Base-by-base conservation (phyloP, 345 rosid species). In the Punica granatum region DNA sequence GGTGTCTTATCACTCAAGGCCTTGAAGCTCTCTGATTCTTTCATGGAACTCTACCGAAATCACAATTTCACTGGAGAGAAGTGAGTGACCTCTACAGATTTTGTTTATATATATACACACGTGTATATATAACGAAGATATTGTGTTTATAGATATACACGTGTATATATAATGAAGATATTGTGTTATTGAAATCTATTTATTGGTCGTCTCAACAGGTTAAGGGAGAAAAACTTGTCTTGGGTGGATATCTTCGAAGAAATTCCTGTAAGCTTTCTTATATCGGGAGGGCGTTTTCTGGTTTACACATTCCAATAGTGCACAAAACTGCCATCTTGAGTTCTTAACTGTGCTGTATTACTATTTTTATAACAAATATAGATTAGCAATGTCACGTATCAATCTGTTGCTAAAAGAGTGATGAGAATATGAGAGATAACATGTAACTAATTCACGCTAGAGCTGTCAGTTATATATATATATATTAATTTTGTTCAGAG, bases 241-340 rank as follows among this genome's bases (percentile, higher is more conserved):
- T 95, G 99, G 99, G 92, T 88, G 84, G 98, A 92, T 80, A 92
- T 95, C 66, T 95, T 95, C 72, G 99, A 95, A 75, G 99, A 95
- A 76, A 95, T 95, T 64, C 99, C 99, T 18, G 99, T 95, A 88
- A 87, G 97, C 70, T 46, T 72, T 48, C 49, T 35, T 36, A 37
- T n/a, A 1, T 63, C 34, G 36, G 8, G 44, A 11, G 9, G 12
- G 18, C 21, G 14, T 12, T 8, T 26, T 26, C 19, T 26, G 6
- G 18, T 26, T 56, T 56, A 51, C 11, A 10, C 13, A 7, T 51
- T 51, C n/a, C 30, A n/a, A 23, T 21, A 51, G 58, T 23, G 30
- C 5, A 12, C 23, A 51, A 4, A n/a, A 13, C 13, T 51, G 8
- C 26, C 30, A 51, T 56, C 10, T 23, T 51, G 26, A 3, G 16